phyloP scores from a whole-genome alignment of 1,284 basidiomycete genomes.

The Puccinia polysora region DNA sequence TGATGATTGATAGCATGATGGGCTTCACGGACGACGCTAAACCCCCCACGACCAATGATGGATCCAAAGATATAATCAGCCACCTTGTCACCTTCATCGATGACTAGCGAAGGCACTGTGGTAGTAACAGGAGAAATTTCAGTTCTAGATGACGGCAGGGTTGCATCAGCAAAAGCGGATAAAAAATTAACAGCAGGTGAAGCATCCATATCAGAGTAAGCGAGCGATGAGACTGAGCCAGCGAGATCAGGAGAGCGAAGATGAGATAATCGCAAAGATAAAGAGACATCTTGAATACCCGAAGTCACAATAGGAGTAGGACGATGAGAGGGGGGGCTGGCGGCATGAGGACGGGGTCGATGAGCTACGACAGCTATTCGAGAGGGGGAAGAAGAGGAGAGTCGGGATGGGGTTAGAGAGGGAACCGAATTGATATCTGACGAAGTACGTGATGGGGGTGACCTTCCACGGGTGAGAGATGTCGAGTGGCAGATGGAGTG shows the following conservation, averaged over 20 bases:
- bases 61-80: slow-evolving; percentile 68
- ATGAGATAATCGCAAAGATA: slow-evolving; percentile 9
- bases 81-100: slow-evolving; percentile 46
- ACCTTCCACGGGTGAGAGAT: background rate
- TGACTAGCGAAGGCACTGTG: background rate
- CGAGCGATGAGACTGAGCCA: slow-evolving; percentile 23
- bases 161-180: slow-evolving; percentile 39
- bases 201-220: slow-evolving; percentile 37
- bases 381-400: background rate
- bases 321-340: background rate
- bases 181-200: slow-evolving; percentile 41
- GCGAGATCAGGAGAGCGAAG: slow-evolving; percentile 4
- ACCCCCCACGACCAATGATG: slow-evolving; percentile 75
- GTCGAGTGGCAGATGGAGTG: background rate
- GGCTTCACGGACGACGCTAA: slow-evolving; percentile 76
- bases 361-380: background rate
- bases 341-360: background rate
- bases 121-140: slow-evolving; percentile 13
- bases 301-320: slow-evolving; percentile 28
- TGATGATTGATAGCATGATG: slow-evolving; percentile 62
- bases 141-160: slow-evolving; percentile 5
- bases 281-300: slow-evolving; percentile 19
- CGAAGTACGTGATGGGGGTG: slow-evolving; percentile 10
- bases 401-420: background rate
- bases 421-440: slow-evolving; percentile 12